These are phyloP conservation scores for Serendipita indica DNA, from an alignment of 768 basidiomycete genomes.

Conservation along the genomic window DNA sequence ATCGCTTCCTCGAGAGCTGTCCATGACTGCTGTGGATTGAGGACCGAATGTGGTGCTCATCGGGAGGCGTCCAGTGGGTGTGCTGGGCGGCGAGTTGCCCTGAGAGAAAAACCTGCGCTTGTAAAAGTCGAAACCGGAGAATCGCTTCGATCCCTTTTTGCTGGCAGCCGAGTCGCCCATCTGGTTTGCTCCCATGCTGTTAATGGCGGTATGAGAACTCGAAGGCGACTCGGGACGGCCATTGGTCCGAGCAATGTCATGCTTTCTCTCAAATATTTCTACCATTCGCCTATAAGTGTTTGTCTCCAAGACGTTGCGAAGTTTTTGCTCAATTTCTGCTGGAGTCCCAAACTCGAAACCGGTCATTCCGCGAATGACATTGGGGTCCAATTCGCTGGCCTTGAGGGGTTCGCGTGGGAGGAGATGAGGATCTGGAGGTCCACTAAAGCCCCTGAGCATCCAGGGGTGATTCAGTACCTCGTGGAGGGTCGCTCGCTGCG, in stretches of 20 bases:
- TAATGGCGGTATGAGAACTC: conserved; percentile 37
- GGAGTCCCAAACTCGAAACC: conserved; percentile 93
- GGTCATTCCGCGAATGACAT: conserved; percentile 79
- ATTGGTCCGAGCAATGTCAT: conserved; percentile 16
- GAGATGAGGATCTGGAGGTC: conserved; percentile 70
- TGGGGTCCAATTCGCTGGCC: conserved; percentile 71
- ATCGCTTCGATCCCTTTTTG: conserved; percentile 62
- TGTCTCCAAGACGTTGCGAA: conserved; percentile 57
- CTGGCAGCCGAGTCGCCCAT: conserved; percentile 27
- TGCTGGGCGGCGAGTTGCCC: conserved; percentile 19
- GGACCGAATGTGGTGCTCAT: background rate
- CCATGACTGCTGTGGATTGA: conserved; percentile 1
- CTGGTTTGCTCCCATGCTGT: conserved; percentile 22
- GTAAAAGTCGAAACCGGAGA: conserved; percentile 91
- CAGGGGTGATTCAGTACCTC: conserved; percentile 84
- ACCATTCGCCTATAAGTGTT: conserved; percentile 65
- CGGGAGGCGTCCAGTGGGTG: background rate
- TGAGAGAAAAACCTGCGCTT: conserved; percentile 67
- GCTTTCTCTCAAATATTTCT: conserved; percentile 53
- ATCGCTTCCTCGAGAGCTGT: conserved; percentile 14
- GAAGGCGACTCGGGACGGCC: conserved; percentile 46
- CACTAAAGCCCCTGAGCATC: conserved; percentile 80
- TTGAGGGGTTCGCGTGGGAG: conserved; percentile 82
- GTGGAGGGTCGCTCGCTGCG: conserved; percentile 58
- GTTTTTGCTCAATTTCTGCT: conserved; percentile 65